These are phyloP conservation scores for Paramecium biaurelia DNA, from an alignment of 73 alveolate species.

Conservation along the genomic window DNA sequence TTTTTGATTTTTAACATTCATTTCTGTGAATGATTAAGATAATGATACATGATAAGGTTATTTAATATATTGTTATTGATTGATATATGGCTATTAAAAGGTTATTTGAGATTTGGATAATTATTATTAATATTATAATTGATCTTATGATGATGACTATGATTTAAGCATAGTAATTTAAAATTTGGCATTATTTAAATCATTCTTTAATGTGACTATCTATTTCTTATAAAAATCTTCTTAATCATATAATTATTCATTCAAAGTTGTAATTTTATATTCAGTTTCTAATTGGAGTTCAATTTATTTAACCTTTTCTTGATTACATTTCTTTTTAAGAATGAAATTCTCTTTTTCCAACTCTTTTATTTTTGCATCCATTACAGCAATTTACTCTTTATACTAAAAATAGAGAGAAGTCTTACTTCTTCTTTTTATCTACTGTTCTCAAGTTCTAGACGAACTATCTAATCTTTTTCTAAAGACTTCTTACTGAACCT, in stretches of 20 bases:
- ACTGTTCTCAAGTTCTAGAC: constrained; percentile 37
- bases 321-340: neutral
- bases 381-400: neutral
- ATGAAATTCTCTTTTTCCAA: neutral
- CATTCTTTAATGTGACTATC: neutral
- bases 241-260: neutral
- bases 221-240: neutral
- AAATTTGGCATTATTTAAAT: neutral
- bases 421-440: constrained; percentile 2
- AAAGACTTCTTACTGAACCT: constrained; percentile 23
- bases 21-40: neutral
- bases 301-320: constrained; percentile 20
- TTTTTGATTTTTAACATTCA: neutral
- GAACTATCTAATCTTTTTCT: neutral
- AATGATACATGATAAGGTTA: neutral
- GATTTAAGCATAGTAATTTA: neutral
- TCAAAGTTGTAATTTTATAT: neutral
- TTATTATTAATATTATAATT: neutral
- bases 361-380: neutral
- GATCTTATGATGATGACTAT: neutral
- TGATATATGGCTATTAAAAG: neutral
- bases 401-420: neutral
- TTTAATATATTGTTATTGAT: neutral
- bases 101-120: neutral
- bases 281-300: neutral